Evolutionary conservation across 352 stramenopile genomes (phyloP), one percentile per base, ranked within the genome.

Genomic region (Phytopythium aichiense): DNA sequence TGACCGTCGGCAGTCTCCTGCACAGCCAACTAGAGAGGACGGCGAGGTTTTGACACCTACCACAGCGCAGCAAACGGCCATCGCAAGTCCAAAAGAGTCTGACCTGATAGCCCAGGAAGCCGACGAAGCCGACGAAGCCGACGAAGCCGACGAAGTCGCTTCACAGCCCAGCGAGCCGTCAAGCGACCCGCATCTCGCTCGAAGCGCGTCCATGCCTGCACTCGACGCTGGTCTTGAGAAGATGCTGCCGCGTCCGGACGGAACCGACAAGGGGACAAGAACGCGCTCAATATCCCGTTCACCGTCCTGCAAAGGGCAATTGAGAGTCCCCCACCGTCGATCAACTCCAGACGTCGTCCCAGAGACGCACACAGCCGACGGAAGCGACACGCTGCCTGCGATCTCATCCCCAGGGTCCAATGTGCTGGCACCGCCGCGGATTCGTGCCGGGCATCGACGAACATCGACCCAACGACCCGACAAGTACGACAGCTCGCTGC

Each of bases 401-500:
- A 7, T 52, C 16, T 31, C 25, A 30, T 7, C n/a, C 2, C 40
- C 40, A 4, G 5, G 8, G 7, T 50, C 35, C 2, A 58, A 58
- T 11, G 35, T 11, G 2, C 35, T 58, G 4, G 53, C 53, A 5
- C 53, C 53, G 22, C 53, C 53, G 15, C 9, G 53, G n/a, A 37
- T 37, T 22, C 53, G 53, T 3, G 37, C n/a, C 4, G 25, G 53
- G 0, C 22, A 58, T 37, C 18, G 35, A 18, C 53, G 18, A 16
- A 13, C 33, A n/a, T 49, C 53, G n/a, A 43, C 4, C 11, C 35
- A 35, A 31, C 61, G 71, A n/a, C 60, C 63, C 1, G 69, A 79
- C n/a, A 82, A 78, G 30, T 15, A 35, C 15, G 74, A 82, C 38
- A 58, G 61, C 15, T 15, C 60, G 55, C 4, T 62, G 6, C 69